Base-by-base conservation (phyloP, 2,329 filamentous ascomycete genomes). In the Pyrenochaeta sp. region DNA sequence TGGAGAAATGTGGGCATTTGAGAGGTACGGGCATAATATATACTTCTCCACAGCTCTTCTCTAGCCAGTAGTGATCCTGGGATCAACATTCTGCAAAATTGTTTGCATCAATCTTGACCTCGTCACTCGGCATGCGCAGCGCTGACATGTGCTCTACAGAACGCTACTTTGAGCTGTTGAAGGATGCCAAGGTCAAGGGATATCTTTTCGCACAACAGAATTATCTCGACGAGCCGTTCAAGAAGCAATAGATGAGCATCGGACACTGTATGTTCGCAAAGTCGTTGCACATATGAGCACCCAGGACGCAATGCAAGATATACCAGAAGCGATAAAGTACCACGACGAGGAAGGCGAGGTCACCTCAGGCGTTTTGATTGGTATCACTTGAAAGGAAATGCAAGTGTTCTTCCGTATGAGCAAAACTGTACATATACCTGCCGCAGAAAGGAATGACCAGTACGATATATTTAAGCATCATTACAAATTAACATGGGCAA, bases 1-100 rank as follows among this genome's bases (percentile, higher is more conserved):
- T 95, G 75, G 91, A 94, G 83, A 95, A 94, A 80, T 95, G 91
- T 77, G 90, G 90, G 63, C 81, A 85, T 69, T 77, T 94, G 78
- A 84, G 91, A 89, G 90, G 91, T 95, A 76, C 83, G 89, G 80
- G 3, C 14, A 17, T 15, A 3, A 5, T 27, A 15, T 15, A 29
- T 42, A 6, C 15, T 12, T 2, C 17, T 29, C 11, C 18, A 39
- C n/a, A 14, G 18, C 3, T 23, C 6, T 7, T n/a, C 14, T 39
- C 4, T 39, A 14, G 17, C 36, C 4, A 5, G 17, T 23, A 20
- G 36, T 20, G 14, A 23, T 21, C 3, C 17, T 23, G 21, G 14
- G 10, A 39, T 3, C 9, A 6, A 11, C 11, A 2, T 14, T 39
- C 36, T 20, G 36, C 23, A 20, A 39, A 11, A 7, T 37, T 9